Evolutionary conservation across 2,329 filamentous ascomycete genomes (phyloP).

Genomic region (Aspergillus arachidicola): DNA sequence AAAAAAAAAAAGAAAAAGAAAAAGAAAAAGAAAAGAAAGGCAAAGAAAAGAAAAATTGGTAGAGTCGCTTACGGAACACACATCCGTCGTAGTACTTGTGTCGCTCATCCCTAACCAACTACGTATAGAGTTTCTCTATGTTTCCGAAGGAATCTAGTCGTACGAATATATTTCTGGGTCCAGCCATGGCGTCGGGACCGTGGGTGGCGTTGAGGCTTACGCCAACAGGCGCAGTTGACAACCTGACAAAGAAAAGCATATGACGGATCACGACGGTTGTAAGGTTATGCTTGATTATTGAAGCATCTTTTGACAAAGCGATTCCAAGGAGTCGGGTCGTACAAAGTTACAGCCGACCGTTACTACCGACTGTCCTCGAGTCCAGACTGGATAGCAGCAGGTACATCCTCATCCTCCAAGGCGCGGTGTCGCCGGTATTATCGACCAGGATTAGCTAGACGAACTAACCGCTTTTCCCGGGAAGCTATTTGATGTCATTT

Average conservation of each 20-base stretch:
- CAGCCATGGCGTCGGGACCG: conserved; percentile 6
- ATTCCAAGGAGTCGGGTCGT: background rate
- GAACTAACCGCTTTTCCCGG: background rate
- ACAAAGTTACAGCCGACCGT: conserved; percentile 13
- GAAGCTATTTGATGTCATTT: background rate
- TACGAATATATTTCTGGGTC: background rate
- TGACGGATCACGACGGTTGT: conserved; percentile 3
- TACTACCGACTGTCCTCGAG: conserved; percentile 7
- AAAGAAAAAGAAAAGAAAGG: background rate
- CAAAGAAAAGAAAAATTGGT: no score
- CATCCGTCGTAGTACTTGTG: background rate
- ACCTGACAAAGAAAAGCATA: conserved; percentile 7
- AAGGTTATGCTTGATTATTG: conserved; percentile 3
- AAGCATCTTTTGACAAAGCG: background rate
- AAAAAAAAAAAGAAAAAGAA: background rate
- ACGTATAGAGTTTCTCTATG: background rate
- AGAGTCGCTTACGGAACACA: background rate
- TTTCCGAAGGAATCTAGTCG: background rate
- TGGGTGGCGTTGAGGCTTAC: conserved; percentile 9
- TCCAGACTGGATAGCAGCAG: conserved; percentile 1
- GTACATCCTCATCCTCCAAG: background rate
- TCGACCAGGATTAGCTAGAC: background rate
- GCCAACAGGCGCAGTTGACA: conserved; percentile 7
- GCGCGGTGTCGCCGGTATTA: background rate
- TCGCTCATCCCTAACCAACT: no score